phyloP scores from a whole-genome alignment of 345 rosid genomes.

The Linum trigynum region DNA sequence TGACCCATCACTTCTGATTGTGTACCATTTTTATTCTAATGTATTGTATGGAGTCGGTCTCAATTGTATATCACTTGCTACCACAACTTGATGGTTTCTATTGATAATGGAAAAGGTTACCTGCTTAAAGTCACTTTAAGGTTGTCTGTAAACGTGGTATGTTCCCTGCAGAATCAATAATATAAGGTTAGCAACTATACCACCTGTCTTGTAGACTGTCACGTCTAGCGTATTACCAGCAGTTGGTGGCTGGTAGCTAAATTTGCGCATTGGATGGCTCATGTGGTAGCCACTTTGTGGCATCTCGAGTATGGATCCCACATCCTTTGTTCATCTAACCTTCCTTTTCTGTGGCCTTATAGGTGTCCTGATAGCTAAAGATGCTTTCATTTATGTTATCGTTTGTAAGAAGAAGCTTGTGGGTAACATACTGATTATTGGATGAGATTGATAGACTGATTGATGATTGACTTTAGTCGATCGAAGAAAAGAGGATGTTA shows the following conservation, averaged over 20 bases:
- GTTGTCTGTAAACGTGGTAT: no score
- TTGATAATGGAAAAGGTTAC: background rate
- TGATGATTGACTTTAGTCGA: constrained; percentile 10
- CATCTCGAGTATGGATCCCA: background rate
- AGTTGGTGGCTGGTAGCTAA: background rate
- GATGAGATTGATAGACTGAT: constrained; percentile 23
- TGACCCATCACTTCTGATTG: background rate
- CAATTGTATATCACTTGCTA: no score
- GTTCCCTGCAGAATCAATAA: no score
- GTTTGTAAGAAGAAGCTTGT: no score
- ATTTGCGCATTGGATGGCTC: background rate
- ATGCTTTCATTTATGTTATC: no score
- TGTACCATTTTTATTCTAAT: background rate
- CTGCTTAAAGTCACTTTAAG: no score
- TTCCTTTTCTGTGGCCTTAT: background rate
- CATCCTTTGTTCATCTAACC: no score
- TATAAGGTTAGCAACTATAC: no score
- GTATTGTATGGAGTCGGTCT: no score
- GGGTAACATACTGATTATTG: constrained; percentile 10
- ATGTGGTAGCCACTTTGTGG: background rate
- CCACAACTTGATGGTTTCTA: background rate
- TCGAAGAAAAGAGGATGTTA: constrained; percentile 17
- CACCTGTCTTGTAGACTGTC: background rate
- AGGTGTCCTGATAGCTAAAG: background rate
- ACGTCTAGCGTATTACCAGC: background rate